Base-by-base conservation (phyloP, 2,329 filamentous ascomycete genomes). In the Pestalotiopsis sp. region DNA sequence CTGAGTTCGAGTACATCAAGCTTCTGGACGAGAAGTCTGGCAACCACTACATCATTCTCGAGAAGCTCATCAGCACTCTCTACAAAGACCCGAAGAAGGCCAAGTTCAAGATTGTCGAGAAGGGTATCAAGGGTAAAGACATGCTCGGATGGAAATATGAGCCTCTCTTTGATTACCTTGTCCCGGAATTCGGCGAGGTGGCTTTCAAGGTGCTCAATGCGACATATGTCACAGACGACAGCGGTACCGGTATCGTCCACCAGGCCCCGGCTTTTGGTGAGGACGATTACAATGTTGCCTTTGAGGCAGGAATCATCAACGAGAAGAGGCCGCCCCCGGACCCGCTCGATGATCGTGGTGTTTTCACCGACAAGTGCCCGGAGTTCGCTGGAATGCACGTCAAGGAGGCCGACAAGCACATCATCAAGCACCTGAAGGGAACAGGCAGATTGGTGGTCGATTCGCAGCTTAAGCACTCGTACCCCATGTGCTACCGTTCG, bases 31-130 rank as follows among this genome's bases (percentile, higher is more conserved):
- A 95, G 77, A 89, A 89, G 70, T 92, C 92, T 0, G 92, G 92
- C 38, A 95, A 95, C 78, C 88, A 95, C 75, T 97, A 94, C 78
- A 91, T 97, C 70, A 86, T 97, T 52, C 85, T 97, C 25, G 94
- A 98, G 78, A 90, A 93, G 68, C 86, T 96, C 41, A 85, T 98
- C 39, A 87, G 87, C 68, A 95, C 92, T 4, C 85, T 98, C 2
- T 98, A 97, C 84, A 98, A 98, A 80, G 94, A 97, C 73, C 92
- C 92, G 7, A 98, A 97, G 84, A 97, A 97, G 84, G 94, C 94
- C 64, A 97, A 97, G 79, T 97, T 91, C 83, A 94, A 93, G 84
- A 86, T 96, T 65, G 78, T 97, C 14, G 88, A 92, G 71, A 95
- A 92, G 76, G 59, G 59, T 6, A 82, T 97, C 73, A 92, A 91